Conservation (phyloP, 495 filamentous ascomycete genomes). For the Aspergillus saccharolyticus region DNA sequence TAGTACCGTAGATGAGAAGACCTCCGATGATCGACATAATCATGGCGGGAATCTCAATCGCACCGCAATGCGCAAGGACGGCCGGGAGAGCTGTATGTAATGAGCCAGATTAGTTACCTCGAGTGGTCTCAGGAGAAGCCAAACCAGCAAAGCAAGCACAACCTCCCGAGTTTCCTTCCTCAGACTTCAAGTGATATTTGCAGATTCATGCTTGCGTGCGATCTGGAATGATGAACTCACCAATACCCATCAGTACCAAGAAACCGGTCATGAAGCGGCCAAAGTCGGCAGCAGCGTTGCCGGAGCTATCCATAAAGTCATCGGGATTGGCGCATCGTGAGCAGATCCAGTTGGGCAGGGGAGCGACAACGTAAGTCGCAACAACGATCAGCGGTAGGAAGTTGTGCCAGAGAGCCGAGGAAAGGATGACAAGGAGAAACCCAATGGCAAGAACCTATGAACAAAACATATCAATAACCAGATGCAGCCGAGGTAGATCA, state of each 20-base stretch:
- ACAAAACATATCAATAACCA: constrained; percentile 13
- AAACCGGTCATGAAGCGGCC: constrained; percentile 94
- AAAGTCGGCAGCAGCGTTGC: constrained; percentile 79
- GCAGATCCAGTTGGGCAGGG: constrained; percentile 94
- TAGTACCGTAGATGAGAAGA: constrained; percentile 92
- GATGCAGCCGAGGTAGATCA: background rate
- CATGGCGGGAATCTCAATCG: constrained; percentile 83
- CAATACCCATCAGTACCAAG: constrained; percentile 95
- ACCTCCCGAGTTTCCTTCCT: too few species aligned
- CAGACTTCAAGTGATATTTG: too few species aligned
- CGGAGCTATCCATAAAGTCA: constrained; percentile 87
- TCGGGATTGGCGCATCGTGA: constrained; percentile 83
- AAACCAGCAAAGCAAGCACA: background rate
- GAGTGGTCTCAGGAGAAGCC: background rate
- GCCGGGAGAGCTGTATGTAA: constrained; percentile 71
- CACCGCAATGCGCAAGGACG: constrained; percentile 75
- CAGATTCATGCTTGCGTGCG: background rate
- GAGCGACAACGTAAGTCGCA: constrained; percentile 89
- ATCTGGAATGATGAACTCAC: constrained; percentile 50
- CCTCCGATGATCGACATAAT: constrained; percentile 92
- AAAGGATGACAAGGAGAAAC: constrained; percentile 98
- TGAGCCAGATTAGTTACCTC: constrained; percentile 19
- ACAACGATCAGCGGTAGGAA: constrained; percentile 94
- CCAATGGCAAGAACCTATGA: constrained; percentile 86
- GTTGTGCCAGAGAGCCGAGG: constrained; percentile 85